Evolutionary conservation across 2,329 filamentous ascomycete species (phyloP).

Genomic region (Cladophialophora carrionii): DNA sequence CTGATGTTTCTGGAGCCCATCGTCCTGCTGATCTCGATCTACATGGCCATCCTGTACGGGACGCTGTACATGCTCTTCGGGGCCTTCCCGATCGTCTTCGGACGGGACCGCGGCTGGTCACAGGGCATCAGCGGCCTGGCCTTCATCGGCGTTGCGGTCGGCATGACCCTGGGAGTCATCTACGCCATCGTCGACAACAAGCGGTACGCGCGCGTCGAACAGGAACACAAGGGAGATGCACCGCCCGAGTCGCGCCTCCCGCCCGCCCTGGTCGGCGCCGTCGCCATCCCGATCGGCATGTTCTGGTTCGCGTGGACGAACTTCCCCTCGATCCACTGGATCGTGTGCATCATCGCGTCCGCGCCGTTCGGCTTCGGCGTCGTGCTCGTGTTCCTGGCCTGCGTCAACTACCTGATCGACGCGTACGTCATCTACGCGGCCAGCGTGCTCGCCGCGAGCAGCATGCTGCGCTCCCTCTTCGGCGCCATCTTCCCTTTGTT

Average conservation of each 20-base stretch:
- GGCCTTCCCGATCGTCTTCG: slow-evolving; percentile 57
- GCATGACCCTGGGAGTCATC: slow-evolving; percentile 46
- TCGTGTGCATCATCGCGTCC: slow-evolving; percentile 44
- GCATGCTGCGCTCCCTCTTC: slow-evolving; percentile 52
- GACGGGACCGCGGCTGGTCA: slow-evolving; percentile 51
- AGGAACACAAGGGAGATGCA: slow-evolving; percentile 58
- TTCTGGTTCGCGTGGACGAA: slow-evolving; percentile 67
- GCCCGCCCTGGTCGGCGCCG: slow-evolving; percentile 53
- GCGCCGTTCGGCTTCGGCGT: slow-evolving; percentile 50
- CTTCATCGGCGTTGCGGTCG: slow-evolving; percentile 55
- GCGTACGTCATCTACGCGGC: slow-evolving; percentile 51
- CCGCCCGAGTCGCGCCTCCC: slow-evolving; percentile 63
- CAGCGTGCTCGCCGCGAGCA: slow-evolving; percentile 50
- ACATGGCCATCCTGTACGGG: slow-evolving; percentile 57
- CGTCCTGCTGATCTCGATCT: slow-evolving; percentile 50
- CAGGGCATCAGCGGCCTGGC: slow-evolving; percentile 54
- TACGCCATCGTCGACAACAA: slow-evolving; percentile 51
- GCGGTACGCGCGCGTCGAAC: slow-evolving; percentile 48
- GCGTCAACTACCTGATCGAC: slow-evolving; percentile 51
- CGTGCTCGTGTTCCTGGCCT: slow-evolving; percentile 48
- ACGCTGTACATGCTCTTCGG: slow-evolving; percentile 59
- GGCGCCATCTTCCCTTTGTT: slow-evolving; percentile 55
- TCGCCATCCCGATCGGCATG: slow-evolving; percentile 53
- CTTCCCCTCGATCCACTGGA: slow-evolving; percentile 49
- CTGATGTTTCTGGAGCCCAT: slow-evolving; percentile 57